phyloP scores from a whole-genome alignment of 345 rosid genomes.

The Linum tenue region DNA sequence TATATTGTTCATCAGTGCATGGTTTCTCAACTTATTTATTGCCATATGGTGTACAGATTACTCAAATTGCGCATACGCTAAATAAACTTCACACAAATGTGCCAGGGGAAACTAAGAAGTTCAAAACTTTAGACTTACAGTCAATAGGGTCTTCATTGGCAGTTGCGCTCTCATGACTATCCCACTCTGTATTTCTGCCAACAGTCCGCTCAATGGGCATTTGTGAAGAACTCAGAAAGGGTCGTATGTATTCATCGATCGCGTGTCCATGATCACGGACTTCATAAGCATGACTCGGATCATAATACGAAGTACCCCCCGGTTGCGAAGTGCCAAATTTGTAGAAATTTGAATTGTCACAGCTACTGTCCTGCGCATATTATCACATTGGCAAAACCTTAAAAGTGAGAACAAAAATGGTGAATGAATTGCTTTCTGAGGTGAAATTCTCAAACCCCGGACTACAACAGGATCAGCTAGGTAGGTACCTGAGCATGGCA shows the following conservation, averaged over 20 bases:
- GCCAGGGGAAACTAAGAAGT: too few relatives aligned
- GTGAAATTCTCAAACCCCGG: neutral
- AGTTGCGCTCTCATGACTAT: slow-evolving; percentile 26
- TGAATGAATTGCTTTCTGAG: neutral
- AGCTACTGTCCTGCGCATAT: slow-evolving; percentile 42
- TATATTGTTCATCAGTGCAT: too few relatives aligned
- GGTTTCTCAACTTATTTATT: too few relatives aligned
- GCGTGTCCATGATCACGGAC: slow-evolving; percentile 33
- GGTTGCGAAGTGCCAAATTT: slow-evolving; percentile 46
- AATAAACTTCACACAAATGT: too few relatives aligned
- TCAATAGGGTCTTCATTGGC: slow-evolving; percentile 36
- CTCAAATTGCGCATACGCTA: too few relatives aligned
- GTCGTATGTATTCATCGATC: slow-evolving; percentile 41
- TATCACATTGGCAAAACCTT: neutral
- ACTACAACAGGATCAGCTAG: neutral
- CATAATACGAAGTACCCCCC: slow-evolving; percentile 41
- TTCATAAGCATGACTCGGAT: slow-evolving; percentile 37
- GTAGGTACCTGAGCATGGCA: slow-evolving; percentile 56
- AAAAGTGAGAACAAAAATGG: neutral
- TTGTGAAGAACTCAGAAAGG: slow-evolving; percentile 30
- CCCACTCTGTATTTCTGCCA: slow-evolving; percentile 36
- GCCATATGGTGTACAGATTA: too few relatives aligned
- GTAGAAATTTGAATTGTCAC: slow-evolving; percentile 37
- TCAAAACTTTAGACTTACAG: slow-evolving; percentile 37
- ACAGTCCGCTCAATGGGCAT: slow-evolving; percentile 27